Evolutionary conservation across 2,329 filamentous ascomycete genomes (phyloP), one percentile per base, ranked within the genome.

Genomic region (Lizonia empirigonia): DNA sequence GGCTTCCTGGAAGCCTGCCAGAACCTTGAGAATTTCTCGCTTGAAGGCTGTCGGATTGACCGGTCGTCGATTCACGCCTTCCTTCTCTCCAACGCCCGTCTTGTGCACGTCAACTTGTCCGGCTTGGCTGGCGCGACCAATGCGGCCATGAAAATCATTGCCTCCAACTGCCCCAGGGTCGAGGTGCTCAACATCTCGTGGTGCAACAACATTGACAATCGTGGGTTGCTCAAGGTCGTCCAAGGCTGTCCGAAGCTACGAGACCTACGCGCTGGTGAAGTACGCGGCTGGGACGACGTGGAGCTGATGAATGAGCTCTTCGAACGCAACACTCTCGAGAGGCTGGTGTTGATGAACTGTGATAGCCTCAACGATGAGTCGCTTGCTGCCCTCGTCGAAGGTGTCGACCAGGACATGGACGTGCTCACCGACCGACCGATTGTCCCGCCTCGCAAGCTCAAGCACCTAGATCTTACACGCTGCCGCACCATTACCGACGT

Each of bases 21-120:
- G 62, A 97, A 97, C 65, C 81, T 99, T 19, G 85, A 91, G 67
- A 90, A 90, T 65, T 89, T 92, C 44, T 95, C 89, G 1, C 81
- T 97, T 13, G 91, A 97, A 75, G 94, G 91, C 5, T 96, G 91
- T 69, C 85, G 87, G 34, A 94, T 96, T 57, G 89, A 96, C 62
- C 85, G 89, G 50, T 85, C 85, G 27, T 83, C 85, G 3, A 89
- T 92, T 1, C 82, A 97, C 49, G 89, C 90, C 72, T 89, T 85
- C 65, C 78, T 99, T 7, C 78, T 94, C 46, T 85, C 85, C 45
- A 97, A 97, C 70, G 82, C 82, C 47, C 84, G 85, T 44, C 81
- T 99, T 27, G 82, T 88, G n/a, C 86, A 91, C 63, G 81, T 97
- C 63, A 97, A 97, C 65, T 77, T 99, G 29, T 90, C 90, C 1